Conservation (phyloP, 2,329 filamentous ascomycete genomes). For the Microcyclospora tardicrescens region DNA sequence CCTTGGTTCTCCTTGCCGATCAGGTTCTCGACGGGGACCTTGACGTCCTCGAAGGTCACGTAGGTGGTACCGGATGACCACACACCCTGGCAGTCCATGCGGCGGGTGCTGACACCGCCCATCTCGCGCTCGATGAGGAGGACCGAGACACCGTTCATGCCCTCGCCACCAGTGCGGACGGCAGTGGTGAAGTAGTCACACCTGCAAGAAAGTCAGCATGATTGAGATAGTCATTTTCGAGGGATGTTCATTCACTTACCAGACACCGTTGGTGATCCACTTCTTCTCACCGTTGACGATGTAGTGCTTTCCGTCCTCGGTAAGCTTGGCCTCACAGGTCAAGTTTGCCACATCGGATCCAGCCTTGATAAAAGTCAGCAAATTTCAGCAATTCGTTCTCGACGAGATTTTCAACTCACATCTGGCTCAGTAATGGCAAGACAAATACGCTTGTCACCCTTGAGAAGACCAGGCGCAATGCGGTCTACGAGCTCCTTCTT, state of each 20-base stretch:
- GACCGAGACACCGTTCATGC: constrained; percentile 86
- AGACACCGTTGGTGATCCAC: constrained; percentile 95
- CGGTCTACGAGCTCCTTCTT: constrained; percentile 73
- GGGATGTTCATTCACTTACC: constrained; percentile 5
- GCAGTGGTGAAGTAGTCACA: constrained; percentile 95
- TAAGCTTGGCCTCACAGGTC: constrained; percentile 88
- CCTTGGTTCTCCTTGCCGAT: constrained; percentile 97
- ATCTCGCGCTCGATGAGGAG: constrained; percentile 78
- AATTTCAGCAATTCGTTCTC: no score
- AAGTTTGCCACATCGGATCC: constrained; percentile 92
- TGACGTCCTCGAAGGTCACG: constrained; percentile 96
- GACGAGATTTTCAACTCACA: constrained; percentile 24
- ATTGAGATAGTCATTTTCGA: neutral
- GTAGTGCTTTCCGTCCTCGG: constrained; percentile 93
- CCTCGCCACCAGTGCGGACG: constrained; percentile 64
- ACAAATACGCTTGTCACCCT: constrained; percentile 93
- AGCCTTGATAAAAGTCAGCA: constrained; percentile 21
- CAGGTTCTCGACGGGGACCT: constrained; percentile 97
- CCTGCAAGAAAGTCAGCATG: constrained; percentile 38
- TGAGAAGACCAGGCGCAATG: constrained; percentile 75
- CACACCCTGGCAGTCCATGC: constrained; percentile 98
- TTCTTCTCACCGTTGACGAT: constrained; percentile 99
- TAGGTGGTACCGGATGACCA: constrained; percentile 94
- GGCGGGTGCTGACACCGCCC: constrained; percentile 78
- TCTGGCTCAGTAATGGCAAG: constrained; percentile 93